Evolutionary conservation across 2,329 filamentous ascomycete species (phyloP).

Genomic region (Neurospora sp.): DNA sequence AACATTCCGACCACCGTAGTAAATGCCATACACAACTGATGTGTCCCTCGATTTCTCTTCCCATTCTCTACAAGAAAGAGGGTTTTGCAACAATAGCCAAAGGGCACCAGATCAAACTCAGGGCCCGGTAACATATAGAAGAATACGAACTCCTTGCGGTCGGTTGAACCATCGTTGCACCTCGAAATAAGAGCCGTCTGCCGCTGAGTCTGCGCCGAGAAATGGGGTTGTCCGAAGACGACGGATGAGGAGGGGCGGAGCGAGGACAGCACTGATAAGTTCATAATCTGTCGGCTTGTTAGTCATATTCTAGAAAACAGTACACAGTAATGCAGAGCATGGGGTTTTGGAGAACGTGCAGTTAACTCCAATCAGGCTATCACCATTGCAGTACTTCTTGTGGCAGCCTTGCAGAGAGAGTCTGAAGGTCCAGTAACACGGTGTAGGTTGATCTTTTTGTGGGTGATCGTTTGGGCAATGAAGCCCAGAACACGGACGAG

Average conservation of each 20-base stretch:
- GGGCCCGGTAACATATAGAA: neutral
- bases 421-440: neutral
- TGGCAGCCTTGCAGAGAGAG: neutral
- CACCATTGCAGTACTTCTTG: neutral
- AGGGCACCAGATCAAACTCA: too few relatives aligned
- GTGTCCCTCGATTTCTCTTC: too few relatives aligned
- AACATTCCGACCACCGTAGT: too few relatives aligned
- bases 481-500: too few relatives aligned
- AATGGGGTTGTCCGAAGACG: too few relatives aligned
- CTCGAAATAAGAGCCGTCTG: neutral
- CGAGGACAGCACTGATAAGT: neutral
- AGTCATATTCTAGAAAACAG: neutral
- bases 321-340: neutral
- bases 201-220: neutral
- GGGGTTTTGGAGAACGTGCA: neutral
- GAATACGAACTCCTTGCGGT: neutral
- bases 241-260: too few relatives aligned
- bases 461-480: too few relatives aligned
- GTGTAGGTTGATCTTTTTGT: too few relatives aligned
- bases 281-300: neutral
- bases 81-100: too few relatives aligned
- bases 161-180: neutral
- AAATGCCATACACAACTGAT: too few relatives aligned
- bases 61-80: too few relatives aligned
- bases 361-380: neutral